Conservation (phyloP, 164 flowering plant genomes). For the Platanus orientalis region DNA sequence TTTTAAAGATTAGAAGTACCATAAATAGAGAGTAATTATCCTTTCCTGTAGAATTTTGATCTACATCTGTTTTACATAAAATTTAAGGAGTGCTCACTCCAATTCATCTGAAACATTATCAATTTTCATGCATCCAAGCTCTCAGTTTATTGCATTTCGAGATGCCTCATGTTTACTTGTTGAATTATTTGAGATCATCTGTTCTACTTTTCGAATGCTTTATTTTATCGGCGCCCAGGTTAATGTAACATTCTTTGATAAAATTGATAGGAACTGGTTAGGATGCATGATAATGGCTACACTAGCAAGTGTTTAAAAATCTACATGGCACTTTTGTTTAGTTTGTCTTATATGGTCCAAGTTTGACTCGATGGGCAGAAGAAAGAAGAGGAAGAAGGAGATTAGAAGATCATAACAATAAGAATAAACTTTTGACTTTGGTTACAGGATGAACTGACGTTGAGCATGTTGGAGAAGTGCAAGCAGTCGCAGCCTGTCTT, state of each 20-base stretch:
- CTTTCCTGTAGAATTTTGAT: no score
- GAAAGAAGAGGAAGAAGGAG: not conserved
- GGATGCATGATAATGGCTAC: not conserved
- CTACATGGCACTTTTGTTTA: no score
- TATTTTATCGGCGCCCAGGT: no score
- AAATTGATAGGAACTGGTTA: not conserved
- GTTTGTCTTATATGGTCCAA: no score
- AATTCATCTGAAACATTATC: not conserved
- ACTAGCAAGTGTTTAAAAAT: no score
- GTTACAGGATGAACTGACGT: conserved; percentile 69
- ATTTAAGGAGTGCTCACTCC: not conserved
- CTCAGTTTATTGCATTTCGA: no score
- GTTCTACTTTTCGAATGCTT: no score
- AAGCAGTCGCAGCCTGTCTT: conserved; percentile 58
- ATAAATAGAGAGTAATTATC: no score
- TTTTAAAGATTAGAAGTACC: no score
- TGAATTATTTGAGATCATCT: not conserved
- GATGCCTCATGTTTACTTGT: not conserved
- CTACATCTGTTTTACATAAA: not conserved
- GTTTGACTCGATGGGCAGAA: no score
- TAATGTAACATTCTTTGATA: not conserved
- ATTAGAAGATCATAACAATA: not conserved
- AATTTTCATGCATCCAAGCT: not conserved
- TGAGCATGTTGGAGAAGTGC: conserved; percentile 73
- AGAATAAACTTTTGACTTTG: not conserved